Base-by-base conservation (phyloP, 2,329 filamentous ascomycete genomes). In the Fusarium nanum region DNA sequence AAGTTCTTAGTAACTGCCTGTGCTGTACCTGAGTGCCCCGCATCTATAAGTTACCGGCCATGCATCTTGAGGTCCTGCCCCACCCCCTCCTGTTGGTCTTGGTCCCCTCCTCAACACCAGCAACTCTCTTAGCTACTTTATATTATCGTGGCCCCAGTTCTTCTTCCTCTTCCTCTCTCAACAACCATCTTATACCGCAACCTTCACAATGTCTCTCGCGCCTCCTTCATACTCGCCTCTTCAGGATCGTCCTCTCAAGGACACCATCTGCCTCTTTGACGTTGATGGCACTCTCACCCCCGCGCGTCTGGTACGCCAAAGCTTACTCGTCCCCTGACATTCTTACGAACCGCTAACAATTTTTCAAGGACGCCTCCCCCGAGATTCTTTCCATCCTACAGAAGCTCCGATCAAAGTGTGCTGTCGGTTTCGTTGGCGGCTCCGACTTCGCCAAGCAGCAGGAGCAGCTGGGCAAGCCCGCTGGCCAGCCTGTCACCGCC, bases 231-330 rank as follows among this genome's bases (percentile, higher is more conserved):
- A 91, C 82, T 91, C 94, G 60, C 88, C 93, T 68, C 89, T 98
- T 72, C 88, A 91, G 79, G 86, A 95, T 76, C 93, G 96, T 73
- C 93, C 93, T 45, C 84, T 98, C 81, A 93, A 94, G 84, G 93
- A 96, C 86, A 98, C 95, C 71, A 92, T 99, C 81, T 91, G 89
- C 78, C 91, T 99, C 70, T 99, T 99, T 82, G 96, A 99, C 82
- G 96, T 99, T 65, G 96, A 99, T 80, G 93, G 89, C 77, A 98
- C 96, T 30, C 88, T 99, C 74, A 96, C 94, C 18, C 92, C 90
- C 44, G 91, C 96, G 47, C 90, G 96, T 72, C 86, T 87, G 75
- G 93, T 97, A 85, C 80, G 11, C 42, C 32, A 57, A 65, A 27
- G 47, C 60, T 28, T 16, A 32, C 41, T 30, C n/a, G 32, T 41